A percentile compares a stretch with the other conserved stretches of the same genome.
These are phyloP conservation scores for Puccinia brachypodii DNA, from an alignment of 1,284 basidiomycete species.

Conservation along the genomic window DNA sequence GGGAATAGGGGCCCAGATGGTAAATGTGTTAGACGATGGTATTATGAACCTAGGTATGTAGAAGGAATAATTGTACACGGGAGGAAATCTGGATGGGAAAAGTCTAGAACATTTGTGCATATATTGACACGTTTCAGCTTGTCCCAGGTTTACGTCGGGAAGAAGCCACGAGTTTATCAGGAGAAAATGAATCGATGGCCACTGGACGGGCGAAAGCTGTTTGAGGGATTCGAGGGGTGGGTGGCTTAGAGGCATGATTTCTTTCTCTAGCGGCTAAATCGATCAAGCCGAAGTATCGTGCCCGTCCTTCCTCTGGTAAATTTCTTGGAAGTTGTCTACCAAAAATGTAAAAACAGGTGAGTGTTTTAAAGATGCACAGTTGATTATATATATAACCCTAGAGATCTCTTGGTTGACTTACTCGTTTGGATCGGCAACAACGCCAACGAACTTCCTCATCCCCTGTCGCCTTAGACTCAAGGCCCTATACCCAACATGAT, in stretches of 20 bases:
- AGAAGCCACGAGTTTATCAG: not conserved
- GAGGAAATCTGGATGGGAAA: no score
- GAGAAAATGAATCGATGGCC: slow-evolving; percentile 8
- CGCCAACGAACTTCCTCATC: slow-evolving; percentile 46
- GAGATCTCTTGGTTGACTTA: not conserved
- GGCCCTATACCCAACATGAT: slow-evolving; percentile 38
- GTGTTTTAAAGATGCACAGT: not conserved
- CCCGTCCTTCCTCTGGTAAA: slow-evolving; percentile 24
- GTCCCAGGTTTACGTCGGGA: no score
- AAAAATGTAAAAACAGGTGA: not conserved
- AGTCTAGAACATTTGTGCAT: no score
- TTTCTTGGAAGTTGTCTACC: slow-evolving; percentile 30
- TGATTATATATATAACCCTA: not conserved
- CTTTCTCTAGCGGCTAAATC: slow-evolving; percentile 39
- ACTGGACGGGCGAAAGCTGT: slow-evolving; percentile 28
- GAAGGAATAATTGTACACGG: no score
- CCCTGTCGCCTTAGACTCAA: slow-evolving; percentile 40
- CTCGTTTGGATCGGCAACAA: slow-evolving; percentile 29
- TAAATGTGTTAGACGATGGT: no score
- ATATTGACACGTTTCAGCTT: no score
- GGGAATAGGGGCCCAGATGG: no score
- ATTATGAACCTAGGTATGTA: no score
- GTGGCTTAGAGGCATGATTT: not conserved
- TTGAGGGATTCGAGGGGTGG: slow-evolving; percentile 12
- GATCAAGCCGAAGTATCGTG: slow-evolving; percentile 36